Conservation (phyloP, 805 yeast genomes). For the Candida silvicultrix region DNA sequence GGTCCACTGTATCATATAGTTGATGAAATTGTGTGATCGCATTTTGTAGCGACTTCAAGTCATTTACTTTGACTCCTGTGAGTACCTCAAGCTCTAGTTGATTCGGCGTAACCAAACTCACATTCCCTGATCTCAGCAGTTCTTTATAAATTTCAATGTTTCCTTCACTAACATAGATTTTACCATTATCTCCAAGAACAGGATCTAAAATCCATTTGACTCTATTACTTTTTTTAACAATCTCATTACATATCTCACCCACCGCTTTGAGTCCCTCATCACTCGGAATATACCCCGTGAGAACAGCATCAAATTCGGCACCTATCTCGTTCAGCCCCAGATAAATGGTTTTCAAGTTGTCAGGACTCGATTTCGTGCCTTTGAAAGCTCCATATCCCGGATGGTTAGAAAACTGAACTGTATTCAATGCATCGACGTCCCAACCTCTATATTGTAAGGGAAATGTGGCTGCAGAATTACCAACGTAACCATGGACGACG, state of each 20-base stretch:
- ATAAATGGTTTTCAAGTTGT: slow-evolving; percentile 41
- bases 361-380: slow-evolving; percentile 47
- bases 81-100: slow-evolving; percentile 68
- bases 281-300: slow-evolving; percentile 78
- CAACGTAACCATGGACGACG: slow-evolving; percentile 94
- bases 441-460: slow-evolving; percentile 84
- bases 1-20: slow-evolving; percentile 37
- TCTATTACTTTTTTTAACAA: slow-evolving; percentile 24
- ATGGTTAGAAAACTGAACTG: slow-evolving; percentile 86
- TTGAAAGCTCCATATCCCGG: slow-evolving; percentile 75
- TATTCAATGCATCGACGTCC: slow-evolving; percentile 88
- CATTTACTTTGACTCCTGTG: slow-evolving; percentile 37
- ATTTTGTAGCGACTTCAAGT: slow-evolving; percentile 28
- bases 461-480: slow-evolving; percentile 85
- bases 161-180: slow-evolving; percentile 60
- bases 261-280: slow-evolving; percentile 48
- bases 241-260: slow-evolving; percentile 31
- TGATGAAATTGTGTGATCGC: slow-evolving; percentile 38
- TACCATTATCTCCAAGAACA: slow-evolving; percentile 87
- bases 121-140: slow-evolving; percentile 35
- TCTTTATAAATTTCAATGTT: slow-evolving; percentile 46
- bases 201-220: slow-evolving; percentile 75
- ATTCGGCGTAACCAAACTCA: slow-evolving; percentile 61
- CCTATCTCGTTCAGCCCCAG: slow-evolving; percentile 47
- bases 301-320: slow-evolving; percentile 52